Percentiles rank a stretch among this genome's conserved stretches.
phyloP scores from a whole-genome alignment of 495 filamentous ascomycete species.

The Penicillium antarcticum region DNA sequence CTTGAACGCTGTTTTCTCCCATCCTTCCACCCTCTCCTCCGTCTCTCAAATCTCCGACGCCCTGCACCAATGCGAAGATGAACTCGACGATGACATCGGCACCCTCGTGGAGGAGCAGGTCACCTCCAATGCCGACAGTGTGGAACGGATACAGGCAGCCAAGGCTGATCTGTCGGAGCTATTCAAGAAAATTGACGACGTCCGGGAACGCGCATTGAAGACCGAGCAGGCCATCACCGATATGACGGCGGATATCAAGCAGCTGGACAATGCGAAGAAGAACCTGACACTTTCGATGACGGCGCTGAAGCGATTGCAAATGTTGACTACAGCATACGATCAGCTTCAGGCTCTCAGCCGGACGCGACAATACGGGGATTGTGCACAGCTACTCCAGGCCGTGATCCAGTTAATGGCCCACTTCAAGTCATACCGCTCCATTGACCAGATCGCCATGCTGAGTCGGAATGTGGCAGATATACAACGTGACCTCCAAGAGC shows the following conservation, averaged over 20 bases:
- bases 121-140: constrained; percentile 79
- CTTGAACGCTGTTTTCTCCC: constrained; percentile 90
- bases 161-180: constrained; percentile 85
- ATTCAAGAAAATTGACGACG: constrained; percentile 93
- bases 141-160: constrained; percentile 84
- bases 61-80: constrained; percentile 76
- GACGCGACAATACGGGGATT: constrained; percentile 91
- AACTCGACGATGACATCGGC: constrained; percentile 76
- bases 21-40: constrained; percentile 80
- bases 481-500: constrained; percentile 90
- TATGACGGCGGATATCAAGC: constrained; percentile 99
- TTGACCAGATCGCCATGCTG: constrained; percentile 94
- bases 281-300: constrained; percentile 98
- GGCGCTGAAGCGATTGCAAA: constrained; percentile 92
- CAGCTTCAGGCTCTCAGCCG: constrained; percentile 83
- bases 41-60: constrained; percentile 67
- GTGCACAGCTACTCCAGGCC: constrained; percentile 89
- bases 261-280: constrained; percentile 91
- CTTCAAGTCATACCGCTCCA: constrained; percentile 96
- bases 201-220: constrained; percentile 82
- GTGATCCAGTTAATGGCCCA: constrained; percentile 98
- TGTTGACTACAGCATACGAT: constrained; percentile 98
- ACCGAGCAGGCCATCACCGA: constrained; percentile 95
- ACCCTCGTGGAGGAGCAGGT: constrained; percentile 76
- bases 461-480: constrained; percentile 92